Base-by-base conservation (phyloP, 1,284 basidiomycete genomes). In the Ustilago nuda region DNA sequence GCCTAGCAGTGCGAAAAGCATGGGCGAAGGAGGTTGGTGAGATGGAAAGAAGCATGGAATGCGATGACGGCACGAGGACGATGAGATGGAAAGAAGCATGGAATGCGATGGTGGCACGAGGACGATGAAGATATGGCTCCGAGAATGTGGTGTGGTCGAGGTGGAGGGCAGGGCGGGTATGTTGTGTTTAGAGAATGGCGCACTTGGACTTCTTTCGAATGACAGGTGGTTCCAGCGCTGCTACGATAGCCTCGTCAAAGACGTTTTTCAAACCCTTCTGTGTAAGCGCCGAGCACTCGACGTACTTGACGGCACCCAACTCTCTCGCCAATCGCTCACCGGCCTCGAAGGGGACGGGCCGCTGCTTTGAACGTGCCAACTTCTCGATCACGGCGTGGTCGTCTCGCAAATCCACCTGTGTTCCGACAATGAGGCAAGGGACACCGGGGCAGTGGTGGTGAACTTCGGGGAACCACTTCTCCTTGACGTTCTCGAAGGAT, bases 381-480 rank as follows among this genome's bases (percentile, higher is more conserved):
- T 98, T 99, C 88, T 98, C 96, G 84, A 94, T 91, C 72, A 98
- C 95, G 83, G 92, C 91, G 50, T 91, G 88, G 86, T 99, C 97
- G 84, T 98, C 95, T 85, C 97, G 90, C 87, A 99, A 87, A 90
- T 99, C 97, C 86, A 98, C 90, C 89, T 99, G 97, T 43, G 97
- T 99, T 76, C 97, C 96, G 63, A 99, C 96, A 84, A 99, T 98
- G 83, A 99, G 91, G 89, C 95, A 98, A 77, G 96, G 96, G 65
- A 98, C 96, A 68, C 96, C 96, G n/a, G 97, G 97, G 89, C 97
- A 99, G 87, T 99, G 96, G 87, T 99, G 96, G 87, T 95, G 95
- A 58, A 99, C 96, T 89, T 99, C 97, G 33, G 96, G 97, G 90
- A 98, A 98, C 96, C 96, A 99, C 87, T 99, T 99, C 88, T 99